Evolutionary conservation across 306 rosid genomes (phyloP), one percentile per base, ranked within the genome.

Genomic region (Sicyos baderoa): DNA sequence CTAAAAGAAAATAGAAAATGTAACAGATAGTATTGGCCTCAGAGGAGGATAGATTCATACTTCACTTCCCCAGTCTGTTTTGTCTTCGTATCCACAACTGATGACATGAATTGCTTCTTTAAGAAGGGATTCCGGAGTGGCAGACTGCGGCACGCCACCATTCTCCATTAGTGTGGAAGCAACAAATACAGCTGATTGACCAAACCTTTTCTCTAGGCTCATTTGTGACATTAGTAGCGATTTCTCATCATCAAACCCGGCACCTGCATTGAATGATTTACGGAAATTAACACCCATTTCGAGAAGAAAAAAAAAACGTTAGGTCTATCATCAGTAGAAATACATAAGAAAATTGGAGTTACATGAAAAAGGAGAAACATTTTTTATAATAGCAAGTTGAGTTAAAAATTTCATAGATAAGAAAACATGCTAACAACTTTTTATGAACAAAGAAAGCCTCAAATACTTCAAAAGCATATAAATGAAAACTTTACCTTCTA

Each of bases 61-160:
- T 90, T 94, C 99, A 35, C 48, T 22, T 74, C 99, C 99, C 99
- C 99, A 94, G 67, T 94, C 99, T 27, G 90, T 59, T 79, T 85
- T 90, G 84, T 94, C 99, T 82, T 94, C 99, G 6, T 94, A 94
- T 12, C 97, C 99, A 74, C 99, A 94, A 79, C 99, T 94, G 79
- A 94, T 94, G 76, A 94, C 99, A 78, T 94, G 99, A 78, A 94
- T 90, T 16, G 99, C 99, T 77, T 94, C 99, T 82, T 90, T 94
- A 40, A 94, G 96, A 66, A 94, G 99, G 71, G 86, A 86, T 74
- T 94, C 99, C 0, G 99, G 95, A 42, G 95, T 90, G 6, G 97
- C 96, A 57, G 97, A 88, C 78, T 94, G 92, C 71, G 99, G 99
- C 68, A 94, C 97, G 27, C 99, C 99, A 6, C 99, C 99, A 49